Base-by-base conservation (phyloP, 805 yeast genomes). In the Myxozyma neotropica region DNA sequence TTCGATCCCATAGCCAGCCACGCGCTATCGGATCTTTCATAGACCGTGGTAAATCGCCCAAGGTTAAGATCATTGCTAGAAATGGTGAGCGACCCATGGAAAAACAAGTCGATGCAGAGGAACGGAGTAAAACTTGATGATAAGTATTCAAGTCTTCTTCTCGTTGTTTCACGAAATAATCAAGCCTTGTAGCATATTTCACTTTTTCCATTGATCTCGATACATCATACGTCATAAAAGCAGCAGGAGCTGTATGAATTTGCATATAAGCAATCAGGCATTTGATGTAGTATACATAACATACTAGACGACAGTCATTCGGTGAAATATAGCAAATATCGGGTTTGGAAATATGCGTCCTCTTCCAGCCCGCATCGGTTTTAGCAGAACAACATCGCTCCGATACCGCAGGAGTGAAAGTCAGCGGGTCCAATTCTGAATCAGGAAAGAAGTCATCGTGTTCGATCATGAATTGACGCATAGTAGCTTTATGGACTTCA, bases 371-470 rank as follows among this genome's bases (percentile, higher is more conserved):
- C 8, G 4, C 36, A 27, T 27, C 23, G 15, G 19, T 24, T 17
- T 45, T 45, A 27, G 23, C 17, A 27, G 49, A 35, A 13, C 38
- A n/a, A 31, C 49, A 45, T n/a, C 36, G 49, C 38, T 45, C 29
- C 17, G 35, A 10, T 17, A 27, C 6, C 24, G 27, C 10, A 4
- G 38, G 49, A 23, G 36, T 15, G 10, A n/a, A 19, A 15, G 49
- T 45, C 3, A 45, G 19, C 15, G 49, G 36, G 29, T 45, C 49
- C 10, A 45, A 19, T 15, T 29, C 27, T 5, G 36, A 27, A 15
- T 23, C 15, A 8, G 38, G 35, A 4, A 19, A 35, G 4, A 12
- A 13, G 4, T 19, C 27, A n/a, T 27, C 38, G 29, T 45, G 33
- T 24, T n/a, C 19, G 7, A 31, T 36, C 7, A 45, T 15, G 36